Base-by-base conservation (phyloP, 192 early-diverging fungal species). In the Rhizophagus sp. region DNA sequence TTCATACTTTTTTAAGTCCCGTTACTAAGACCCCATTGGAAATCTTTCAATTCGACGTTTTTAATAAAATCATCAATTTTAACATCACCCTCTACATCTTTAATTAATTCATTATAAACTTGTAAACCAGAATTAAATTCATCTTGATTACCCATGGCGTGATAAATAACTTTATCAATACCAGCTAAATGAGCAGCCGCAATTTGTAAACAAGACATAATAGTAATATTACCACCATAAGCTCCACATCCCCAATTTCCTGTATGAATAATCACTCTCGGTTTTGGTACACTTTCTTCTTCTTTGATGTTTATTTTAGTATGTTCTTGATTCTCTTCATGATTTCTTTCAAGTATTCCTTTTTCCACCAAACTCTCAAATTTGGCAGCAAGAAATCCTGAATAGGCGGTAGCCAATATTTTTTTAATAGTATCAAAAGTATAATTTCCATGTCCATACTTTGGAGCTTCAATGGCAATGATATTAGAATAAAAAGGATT, bases 231-330 rank as follows among this genome's bases (percentile, higher is more conserved):
- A 76, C 79, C 79, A 62, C 79, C 79, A 34, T 73, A 79, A 57
- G 69, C 79, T 34, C 79, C 79, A 71, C 79, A 79, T n/a, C 79
- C 79, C 79, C 79, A 79, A 79, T 79, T 79, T 41, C 79, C 79
- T 24, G 79, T 79, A 13, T 79, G 69, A 62, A 79, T 79, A 11
- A 75, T 75, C 22, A 73, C 61, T 41, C 8, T 78, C 13, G 76
- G 76, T 41, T 13, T 78, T 22, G 63, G 34, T 25, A 9, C n/a
- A 36, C 17, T 39, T 27, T 34, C 73, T 12, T 25, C 25, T 57
- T 79, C 70, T 17, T 78, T 25, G 9, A 34, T 6, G 25, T 15
- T 63, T 34, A 39, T 63, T 22, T 33, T 77, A n/a, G 75, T 44
- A 65, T 41, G 61, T 65, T 66, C 62, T n/a, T 24, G 10, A 62